phyloP scores from a whole-genome alignment of 331 rosid genomes.

The Quercus tomentella region DNA sequence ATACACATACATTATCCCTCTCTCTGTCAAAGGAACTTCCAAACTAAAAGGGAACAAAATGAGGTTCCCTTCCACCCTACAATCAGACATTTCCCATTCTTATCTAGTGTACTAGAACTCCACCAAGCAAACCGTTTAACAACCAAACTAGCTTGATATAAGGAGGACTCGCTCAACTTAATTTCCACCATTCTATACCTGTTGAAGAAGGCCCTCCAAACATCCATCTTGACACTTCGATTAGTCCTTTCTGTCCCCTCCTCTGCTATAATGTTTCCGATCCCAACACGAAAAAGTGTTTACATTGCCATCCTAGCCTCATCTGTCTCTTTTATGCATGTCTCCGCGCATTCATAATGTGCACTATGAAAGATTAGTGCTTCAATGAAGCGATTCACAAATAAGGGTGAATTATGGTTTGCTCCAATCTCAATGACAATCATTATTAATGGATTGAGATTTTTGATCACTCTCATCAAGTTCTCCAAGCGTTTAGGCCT shows the following conservation, averaged over 20 bases:
- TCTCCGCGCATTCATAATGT: constrained; percentile 47
- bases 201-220: constrained; percentile 75
- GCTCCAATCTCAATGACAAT: constrained; percentile 61
- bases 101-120: constrained; percentile 41
- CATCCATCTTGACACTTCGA: constrained; percentile 61
- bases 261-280: constrained; percentile 45
- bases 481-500: constrained; percentile 56
- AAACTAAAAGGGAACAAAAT: constrained; percentile 63
- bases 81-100: constrained; percentile 33
- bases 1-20: no score
- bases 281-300: constrained; percentile 28
- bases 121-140: constrained; percentile 31
- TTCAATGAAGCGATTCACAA: constrained; percentile 66
- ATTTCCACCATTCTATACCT: constrained; percentile 63
- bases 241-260: constrained; percentile 54
- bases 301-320: constrained; percentile 33
- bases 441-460: constrained; percentile 56
- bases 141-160: constrained; percentile 56
- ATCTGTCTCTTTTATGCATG: constrained; percentile 30
- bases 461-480: constrained; percentile 55
- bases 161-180: constrained; percentile 50
- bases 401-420: constrained; percentile 57
- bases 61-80: constrained; percentile 84
- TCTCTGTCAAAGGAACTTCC: constrained; percentile 46
- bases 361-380: constrained; percentile 52